phyloP scores from a whole-genome alignment of 352 stramenopile genomes.

The Phytophthora cryptogea region DNA sequence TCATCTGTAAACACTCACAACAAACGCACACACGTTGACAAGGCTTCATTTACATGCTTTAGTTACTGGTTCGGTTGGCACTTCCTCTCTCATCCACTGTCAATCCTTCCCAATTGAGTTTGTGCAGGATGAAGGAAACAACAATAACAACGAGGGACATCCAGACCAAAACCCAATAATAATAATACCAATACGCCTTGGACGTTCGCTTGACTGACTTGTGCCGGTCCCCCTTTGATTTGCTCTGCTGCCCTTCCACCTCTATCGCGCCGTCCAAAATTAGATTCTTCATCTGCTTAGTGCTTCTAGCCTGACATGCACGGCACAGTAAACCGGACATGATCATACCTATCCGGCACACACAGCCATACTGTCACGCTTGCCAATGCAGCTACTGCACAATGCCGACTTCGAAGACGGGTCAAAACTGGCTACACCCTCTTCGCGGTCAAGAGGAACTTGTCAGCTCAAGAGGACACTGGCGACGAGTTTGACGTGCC shows the following conservation, averaged over 20 bases:
- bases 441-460: slow-evolving; percentile 8
- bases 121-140: slow-evolving; percentile 5
- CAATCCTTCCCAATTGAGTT: neutral
- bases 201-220: slow-evolving; percentile 22
- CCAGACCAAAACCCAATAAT: slow-evolving; percentile 39
- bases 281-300: slow-evolving; percentile 18
- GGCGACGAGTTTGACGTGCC: slow-evolving; percentile 36
- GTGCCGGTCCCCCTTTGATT: slow-evolving; percentile 13
- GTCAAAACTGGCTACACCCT: slow-evolving; percentile 9
- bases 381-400: slow-evolving; percentile 5
- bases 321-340: slow-evolving; percentile 3
- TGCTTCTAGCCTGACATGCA: slow-evolving; percentile 16
- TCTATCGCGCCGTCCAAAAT: slow-evolving; percentile 26
- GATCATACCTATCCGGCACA: slow-evolving; percentile 6
- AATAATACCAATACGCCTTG: slow-evolving; percentile 41
- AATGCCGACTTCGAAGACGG: slow-evolving; percentile 14
- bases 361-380: slow-evolving; percentile 8
- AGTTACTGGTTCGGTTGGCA: slow-evolving; percentile 13
- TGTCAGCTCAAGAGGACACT: slow-evolving; percentile 30
- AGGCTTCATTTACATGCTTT: slow-evolving; percentile 30
- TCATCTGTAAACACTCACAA: neutral
- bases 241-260: slow-evolving; percentile 23
- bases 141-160: slow-evolving; percentile 9
- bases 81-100: slow-evolving; percentile 2
- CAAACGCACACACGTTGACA: neutral